Evolutionary conservation across 2,329 filamentous ascomycete genomes (phyloP).

Genomic region (Lasiodiplodia citricola): DNA sequence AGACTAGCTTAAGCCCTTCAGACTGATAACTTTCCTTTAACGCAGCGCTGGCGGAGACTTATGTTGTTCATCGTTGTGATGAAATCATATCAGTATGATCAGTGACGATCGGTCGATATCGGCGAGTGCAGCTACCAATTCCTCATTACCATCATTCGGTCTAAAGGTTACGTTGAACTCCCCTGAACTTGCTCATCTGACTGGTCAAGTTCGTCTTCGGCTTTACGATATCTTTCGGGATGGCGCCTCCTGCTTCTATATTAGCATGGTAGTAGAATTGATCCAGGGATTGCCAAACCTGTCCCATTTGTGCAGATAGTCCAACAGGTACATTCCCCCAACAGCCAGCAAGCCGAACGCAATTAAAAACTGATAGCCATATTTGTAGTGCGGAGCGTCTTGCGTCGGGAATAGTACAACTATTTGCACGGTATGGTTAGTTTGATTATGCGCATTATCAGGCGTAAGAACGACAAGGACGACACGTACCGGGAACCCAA

Average conservation of each 20-base stretch:
- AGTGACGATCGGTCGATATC: too few species aligned
- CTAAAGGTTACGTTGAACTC: neutral
- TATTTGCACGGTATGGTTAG: neutral
- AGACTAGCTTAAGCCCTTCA: too few species aligned
- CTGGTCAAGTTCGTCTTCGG: neutral
- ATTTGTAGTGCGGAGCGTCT: constrained; percentile 19
- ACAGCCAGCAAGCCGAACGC: constrained; percentile 5
- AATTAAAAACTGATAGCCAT: constrained; percentile 8
- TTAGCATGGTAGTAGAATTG: neutral
- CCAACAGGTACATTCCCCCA: constrained; percentile 5
- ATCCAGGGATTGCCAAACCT: neutral
- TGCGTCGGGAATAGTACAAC: constrained; percentile 18
- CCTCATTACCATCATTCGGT: too few species aligned
- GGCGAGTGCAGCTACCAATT: too few species aligned
- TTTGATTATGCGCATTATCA: too few species aligned
- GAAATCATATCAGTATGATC: too few species aligned
- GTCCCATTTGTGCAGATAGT: constrained; percentile 8
- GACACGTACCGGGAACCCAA: constrained; percentile 9
- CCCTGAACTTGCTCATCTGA: neutral
- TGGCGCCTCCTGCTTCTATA: neutral
- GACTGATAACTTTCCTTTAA: too few species aligned
- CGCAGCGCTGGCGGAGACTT: too few species aligned
- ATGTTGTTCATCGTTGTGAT: too few species aligned
- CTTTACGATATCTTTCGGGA: neutral
- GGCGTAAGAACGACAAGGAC: neutral